Percentiles rank a stretch among this genome's conserved stretches.
phyloP scores from a whole-genome alignment of 768 basidiomycete species.

The Kwoniella bestiolae region DNA sequence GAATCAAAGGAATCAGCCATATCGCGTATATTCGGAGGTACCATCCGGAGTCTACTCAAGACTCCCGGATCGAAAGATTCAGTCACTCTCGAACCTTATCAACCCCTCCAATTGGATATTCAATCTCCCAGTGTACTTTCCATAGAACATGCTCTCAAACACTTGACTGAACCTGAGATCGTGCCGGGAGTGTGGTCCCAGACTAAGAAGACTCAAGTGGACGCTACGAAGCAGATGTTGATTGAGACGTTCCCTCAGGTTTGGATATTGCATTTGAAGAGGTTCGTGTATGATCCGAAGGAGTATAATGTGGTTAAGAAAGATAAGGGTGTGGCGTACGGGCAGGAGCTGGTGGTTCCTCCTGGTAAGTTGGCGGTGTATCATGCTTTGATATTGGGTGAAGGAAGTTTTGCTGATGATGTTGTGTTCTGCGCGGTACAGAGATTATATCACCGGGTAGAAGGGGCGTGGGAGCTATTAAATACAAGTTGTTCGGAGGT shows the following conservation, averaged over 20 bases:
- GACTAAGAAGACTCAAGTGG: slow-evolving; percentile 65
- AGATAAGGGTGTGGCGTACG: slow-evolving; percentile 77
- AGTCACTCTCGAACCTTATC: slow-evolving; percentile 88
- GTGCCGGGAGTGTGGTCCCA: slow-evolving; percentile 72
- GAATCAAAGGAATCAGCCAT: slow-evolving; percentile 84
- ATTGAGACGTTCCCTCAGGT: slow-evolving; percentile 83
- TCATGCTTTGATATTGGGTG: too few species aligned
- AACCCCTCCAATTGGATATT: slow-evolving; percentile 84
- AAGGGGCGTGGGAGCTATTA: slow-evolving; percentile 61
- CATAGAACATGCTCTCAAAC: slow-evolving; percentile 78
- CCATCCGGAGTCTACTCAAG: slow-evolving; percentile 80
- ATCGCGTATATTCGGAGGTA: slow-evolving; percentile 89
- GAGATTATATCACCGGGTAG: slow-evolving; percentile 68
- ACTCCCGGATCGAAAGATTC: slow-evolving; percentile 81
- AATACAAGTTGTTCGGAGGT: slow-evolving; percentile 86
- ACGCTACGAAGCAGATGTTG: slow-evolving; percentile 73
- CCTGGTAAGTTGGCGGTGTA: slow-evolving; percentile 69
- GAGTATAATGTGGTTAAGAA: slow-evolving; percentile 80
- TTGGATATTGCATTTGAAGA: slow-evolving; percentile 84
- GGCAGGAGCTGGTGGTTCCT: slow-evolving; percentile 75
- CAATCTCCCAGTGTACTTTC: slow-evolving; percentile 75
- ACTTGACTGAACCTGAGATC: slow-evolving; percentile 76
- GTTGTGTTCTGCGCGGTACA: slow-evolving; percentile 32
- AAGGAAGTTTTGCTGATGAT: too few species aligned
- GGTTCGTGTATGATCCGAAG: slow-evolving; percentile 83